These are phyloP conservation scores for Gynandropsis gynandra DNA, from an alignment of 345 rosid species.

Conservation along the genomic window DNA sequence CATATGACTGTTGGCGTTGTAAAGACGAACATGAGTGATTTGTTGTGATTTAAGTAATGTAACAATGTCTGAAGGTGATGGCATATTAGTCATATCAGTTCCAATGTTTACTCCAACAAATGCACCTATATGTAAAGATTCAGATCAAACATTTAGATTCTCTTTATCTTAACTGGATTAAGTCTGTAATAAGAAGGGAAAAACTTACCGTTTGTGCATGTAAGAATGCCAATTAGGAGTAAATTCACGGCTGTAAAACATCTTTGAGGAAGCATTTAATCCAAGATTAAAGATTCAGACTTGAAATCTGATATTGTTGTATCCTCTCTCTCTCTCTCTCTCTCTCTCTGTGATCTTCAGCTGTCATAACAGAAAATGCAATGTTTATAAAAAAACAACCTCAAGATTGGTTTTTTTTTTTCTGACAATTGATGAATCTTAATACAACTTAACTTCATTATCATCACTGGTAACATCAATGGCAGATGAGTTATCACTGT, in stretches of 20 bases:
- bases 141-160: background rate
- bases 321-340: background rate
- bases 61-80: conserved; percentile 62
- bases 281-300: conserved; percentile 16
- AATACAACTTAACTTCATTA: no score
- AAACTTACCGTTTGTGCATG: conserved; percentile 49
- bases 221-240: conserved; percentile 37
- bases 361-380: no score
- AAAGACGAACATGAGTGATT: conserved; percentile 84
- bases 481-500: conserved; percentile 14
- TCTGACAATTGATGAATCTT: no score
- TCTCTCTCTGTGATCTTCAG: no score
- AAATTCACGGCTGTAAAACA: conserved; percentile 37
- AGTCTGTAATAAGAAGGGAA: no score
- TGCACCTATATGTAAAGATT: conserved; percentile 43
- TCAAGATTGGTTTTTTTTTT: no score
- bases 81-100: conserved; percentile 64
- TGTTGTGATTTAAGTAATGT: conserved; percentile 45
- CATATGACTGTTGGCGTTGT: conserved; percentile 76
- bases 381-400: no score
- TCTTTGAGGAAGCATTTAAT: conserved; percentile 46
- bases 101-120: conserved; percentile 84
- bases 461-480: no score
- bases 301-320: conserved; percentile 1
- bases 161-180: no score